These are phyloP conservation scores for Pythium aquatile DNA, from an alignment of 352 stramenopile genomes.

Conservation along the genomic window DNA sequence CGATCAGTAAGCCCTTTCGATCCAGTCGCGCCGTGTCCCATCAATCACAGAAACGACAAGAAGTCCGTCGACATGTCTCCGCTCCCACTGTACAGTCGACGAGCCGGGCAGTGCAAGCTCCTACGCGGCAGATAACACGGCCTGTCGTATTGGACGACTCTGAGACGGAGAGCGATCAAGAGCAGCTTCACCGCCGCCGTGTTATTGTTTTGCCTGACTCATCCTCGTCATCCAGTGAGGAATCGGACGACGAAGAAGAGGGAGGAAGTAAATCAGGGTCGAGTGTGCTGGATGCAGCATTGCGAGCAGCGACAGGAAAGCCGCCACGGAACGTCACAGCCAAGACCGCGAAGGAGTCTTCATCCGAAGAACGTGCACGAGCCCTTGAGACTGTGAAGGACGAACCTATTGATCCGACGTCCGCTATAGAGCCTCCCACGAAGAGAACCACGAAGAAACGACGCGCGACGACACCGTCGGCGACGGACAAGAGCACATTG, in stretches of 20 bases:
- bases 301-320: slow-evolving; percentile 28
- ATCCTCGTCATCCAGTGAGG: slow-evolving; percentile 38
- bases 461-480: background rate
- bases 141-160: slow-evolving; percentile 4
- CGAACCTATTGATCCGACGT: background rate
- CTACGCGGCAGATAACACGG: background rate
- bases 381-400: background rate
- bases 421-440: background rate
- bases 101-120: background rate
- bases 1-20: background rate
- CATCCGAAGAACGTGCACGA: slow-evolving; percentile 9
- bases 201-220: background rate
- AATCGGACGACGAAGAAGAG: slow-evolving; percentile 26
- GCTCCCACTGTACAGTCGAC: background rate
- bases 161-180: slow-evolving; percentile 21
- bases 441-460: slow-evolving; percentile 15
- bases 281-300: slow-evolving; percentile 60
- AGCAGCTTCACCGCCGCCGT: slow-evolving; percentile 1
- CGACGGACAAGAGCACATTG: slow-evolving; percentile 51
- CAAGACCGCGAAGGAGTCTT: too few relatives aligned
- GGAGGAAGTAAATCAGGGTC: slow-evolving; percentile 16
- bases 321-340: background rate
- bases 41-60: background rate
- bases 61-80: slow-evolving; percentile 1
- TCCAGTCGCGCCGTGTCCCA: background rate